Base-by-base conservation (phyloP, 2,329 filamentous ascomycete genomes). In the Rugonectria rugulosa region DNA sequence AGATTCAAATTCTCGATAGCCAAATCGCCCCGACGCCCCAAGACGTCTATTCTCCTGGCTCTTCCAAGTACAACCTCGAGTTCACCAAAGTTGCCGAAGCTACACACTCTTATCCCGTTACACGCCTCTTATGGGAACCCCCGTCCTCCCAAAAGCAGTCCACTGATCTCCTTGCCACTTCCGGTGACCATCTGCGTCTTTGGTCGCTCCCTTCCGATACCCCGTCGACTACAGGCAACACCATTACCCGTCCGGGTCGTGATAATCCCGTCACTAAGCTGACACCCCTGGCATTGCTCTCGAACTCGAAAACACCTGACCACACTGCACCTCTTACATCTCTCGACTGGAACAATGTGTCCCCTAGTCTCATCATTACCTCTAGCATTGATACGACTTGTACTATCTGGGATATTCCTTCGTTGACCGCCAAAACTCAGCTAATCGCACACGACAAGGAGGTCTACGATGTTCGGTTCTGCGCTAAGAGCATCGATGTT, bases 331-430 rank as follows among this genome's bases (percentile, higher is more conserved):
- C 95, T 17, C 85, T 99, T 55, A 99, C 95, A 2, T 97, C 93
- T 14, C 81, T 99, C 41, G 95, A 99, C 73, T 99, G 95, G 95
- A 99, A 99, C 70, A 96, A 91, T 2, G 89, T 99, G 47, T 97
- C 92, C 20, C 95, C 95, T 1, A 97, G 94, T 72, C 81, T 99
- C 49, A 99, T 99, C 70, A 99, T 99, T 69, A 99, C 95, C 1
- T 97, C 93, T 4, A 98, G 93, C 73, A 99, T 99, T 69, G 95
- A 99, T 71, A 99, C 95, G 2, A 99, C 95, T 6, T 99, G 95
- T 77, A 99, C 95, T 5, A 99, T 99, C 63, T 99, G 95, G 95
- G 95, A 99, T 73, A 99, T 99, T 52, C 95, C 95, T 4, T 97
- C 95, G 1, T 81, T 99, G 60, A 99, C 95, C 1, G 95, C 95